phyloP scores from a whole-genome alignment of 495 filamentous ascomycete genomes.

The Chaetomium tenue region DNA sequence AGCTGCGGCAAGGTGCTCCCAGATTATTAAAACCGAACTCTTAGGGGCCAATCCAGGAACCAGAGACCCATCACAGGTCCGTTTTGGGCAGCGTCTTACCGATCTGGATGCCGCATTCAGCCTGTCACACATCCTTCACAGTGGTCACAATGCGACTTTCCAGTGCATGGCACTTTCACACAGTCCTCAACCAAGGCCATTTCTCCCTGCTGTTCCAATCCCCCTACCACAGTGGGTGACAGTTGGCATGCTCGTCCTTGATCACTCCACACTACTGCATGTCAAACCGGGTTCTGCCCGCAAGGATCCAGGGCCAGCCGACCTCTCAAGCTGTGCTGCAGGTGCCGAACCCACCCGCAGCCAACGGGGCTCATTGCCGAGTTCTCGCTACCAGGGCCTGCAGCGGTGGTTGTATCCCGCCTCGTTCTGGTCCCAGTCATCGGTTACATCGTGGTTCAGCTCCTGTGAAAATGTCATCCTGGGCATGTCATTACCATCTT shows the following conservation, averaged over 20 bases:
- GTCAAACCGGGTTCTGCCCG: conserved; percentile 1
- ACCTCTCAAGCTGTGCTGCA: not conserved
- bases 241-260: conserved; percentile 5
- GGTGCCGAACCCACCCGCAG: not conserved
- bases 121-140: not conserved
- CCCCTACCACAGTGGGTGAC: not conserved
- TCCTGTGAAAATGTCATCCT: not conserved
- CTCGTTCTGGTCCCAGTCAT: not conserved
- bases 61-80: not conserved
- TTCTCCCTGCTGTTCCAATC: not conserved
- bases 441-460: conserved; percentile 1
- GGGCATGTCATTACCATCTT: not conserved
- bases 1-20: not conserved
- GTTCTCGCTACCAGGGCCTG: not conserved
- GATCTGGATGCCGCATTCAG: not conserved
- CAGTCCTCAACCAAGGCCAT: not conserved
- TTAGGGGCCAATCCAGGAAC: not conserved
- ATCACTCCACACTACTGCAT: not conserved
- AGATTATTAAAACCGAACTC: not conserved
- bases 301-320: not conserved
- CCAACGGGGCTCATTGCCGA: not conserved
- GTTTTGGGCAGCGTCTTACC: not conserved
- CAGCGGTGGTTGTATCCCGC: not conserved
- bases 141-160: not conserved
- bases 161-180: conserved; percentile 4